Evolutionary conservation across 1,284 basidiomycete genomes (phyloP).

Genomic region (Pisolithus thermaeus): DNA sequence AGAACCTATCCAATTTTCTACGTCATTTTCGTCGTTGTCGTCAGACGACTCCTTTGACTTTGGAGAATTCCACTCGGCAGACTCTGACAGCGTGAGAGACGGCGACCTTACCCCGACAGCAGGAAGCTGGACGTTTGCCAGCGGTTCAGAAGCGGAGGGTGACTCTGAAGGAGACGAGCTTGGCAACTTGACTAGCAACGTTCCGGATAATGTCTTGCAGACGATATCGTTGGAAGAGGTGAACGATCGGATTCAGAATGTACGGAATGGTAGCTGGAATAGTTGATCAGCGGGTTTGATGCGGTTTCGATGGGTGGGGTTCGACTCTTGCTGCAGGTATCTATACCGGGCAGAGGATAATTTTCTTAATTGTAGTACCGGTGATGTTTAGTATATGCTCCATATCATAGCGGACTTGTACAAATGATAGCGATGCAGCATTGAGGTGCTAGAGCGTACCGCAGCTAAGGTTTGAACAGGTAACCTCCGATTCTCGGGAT

Average conservation of each 20-base stretch:
- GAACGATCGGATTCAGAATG: constrained; percentile 17
- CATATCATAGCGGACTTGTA: not conserved
- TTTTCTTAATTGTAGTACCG: not conserved
- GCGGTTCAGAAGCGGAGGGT: constrained; percentile 32
- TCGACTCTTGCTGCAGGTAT: not conserved
- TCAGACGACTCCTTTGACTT: constrained; percentile 68
- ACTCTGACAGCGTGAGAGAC: constrained; percentile 27
- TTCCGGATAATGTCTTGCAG: constrained; percentile 17
- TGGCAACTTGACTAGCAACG: constrained; percentile 13
- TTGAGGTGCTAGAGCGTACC: not conserved
- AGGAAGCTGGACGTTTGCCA: constrained; percentile 62
- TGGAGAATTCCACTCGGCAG: constrained; percentile 67
- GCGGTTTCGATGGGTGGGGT: not conserved
- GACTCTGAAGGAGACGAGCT: constrained; percentile 31
- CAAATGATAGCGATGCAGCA: not conserved
- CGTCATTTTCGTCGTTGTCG: constrained; percentile 45
- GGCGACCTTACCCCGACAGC: constrained; percentile 59
- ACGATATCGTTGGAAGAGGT: constrained; percentile 26
- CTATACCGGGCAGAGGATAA: constrained; percentile 10
- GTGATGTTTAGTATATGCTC: not conserved
- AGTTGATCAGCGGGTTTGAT: constrained; percentile 7
- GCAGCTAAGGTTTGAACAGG: constrained; percentile 36
- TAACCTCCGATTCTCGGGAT: constrained; percentile 70
- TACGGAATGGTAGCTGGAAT: constrained; percentile 13
- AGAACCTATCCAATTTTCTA: constrained; percentile 57